Evolutionary conservation across 768 basidiomycete genomes (phyloP).

Genomic region (Tubosaeta brunneosetosa): DNA sequence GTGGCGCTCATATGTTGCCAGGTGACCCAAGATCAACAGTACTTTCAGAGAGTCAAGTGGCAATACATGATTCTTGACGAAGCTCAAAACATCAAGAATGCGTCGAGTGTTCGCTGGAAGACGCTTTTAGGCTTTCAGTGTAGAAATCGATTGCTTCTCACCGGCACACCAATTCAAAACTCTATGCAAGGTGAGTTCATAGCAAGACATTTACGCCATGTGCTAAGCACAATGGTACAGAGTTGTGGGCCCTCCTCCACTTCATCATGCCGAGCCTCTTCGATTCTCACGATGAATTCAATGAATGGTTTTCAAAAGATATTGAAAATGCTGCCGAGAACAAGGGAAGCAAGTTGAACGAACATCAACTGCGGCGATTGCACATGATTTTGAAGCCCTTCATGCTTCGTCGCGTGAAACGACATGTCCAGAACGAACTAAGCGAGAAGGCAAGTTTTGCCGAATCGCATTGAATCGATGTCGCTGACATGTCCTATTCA

Average conservation of each 20-base stretch:
- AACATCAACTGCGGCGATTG: conserved; percentile 88
- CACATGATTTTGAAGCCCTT: conserved; percentile 99
- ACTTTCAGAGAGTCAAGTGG: conserved; percentile 97
- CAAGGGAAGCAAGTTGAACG: conserved; percentile 86
- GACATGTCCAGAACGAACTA: conserved; percentile 98
- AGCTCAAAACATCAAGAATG: conserved; percentile 99
- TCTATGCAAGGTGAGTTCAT: conserved; percentile 86
- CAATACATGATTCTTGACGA: conserved; percentile 99
- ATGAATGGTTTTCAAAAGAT: conserved; percentile 99
- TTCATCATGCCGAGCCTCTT: conserved; percentile 99
- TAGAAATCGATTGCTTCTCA: conserved; percentile 89
- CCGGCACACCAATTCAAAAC: conserved; percentile 98
- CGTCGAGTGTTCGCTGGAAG: conserved; percentile 94
- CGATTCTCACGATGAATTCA: conserved; percentile 99
- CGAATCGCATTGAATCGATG: conserved; percentile 52
- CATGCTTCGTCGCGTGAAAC: conserved; percentile 96
- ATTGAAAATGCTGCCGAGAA: conserved; percentile 95
- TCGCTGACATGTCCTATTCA: conserved; percentile 70
- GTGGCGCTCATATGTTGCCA: conserved; percentile 27
- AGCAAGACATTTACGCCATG: not conserved
- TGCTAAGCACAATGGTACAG: conserved; percentile 37
- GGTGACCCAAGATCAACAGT: conserved; percentile 96
- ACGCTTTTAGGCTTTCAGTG: conserved; percentile 94
- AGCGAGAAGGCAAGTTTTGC: conserved; percentile 79
- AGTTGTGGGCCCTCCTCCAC: conserved; percentile 96